Base-by-base conservation (phyloP, 108 stramenopile species). In the Fragilaria crotonensis region DNA sequence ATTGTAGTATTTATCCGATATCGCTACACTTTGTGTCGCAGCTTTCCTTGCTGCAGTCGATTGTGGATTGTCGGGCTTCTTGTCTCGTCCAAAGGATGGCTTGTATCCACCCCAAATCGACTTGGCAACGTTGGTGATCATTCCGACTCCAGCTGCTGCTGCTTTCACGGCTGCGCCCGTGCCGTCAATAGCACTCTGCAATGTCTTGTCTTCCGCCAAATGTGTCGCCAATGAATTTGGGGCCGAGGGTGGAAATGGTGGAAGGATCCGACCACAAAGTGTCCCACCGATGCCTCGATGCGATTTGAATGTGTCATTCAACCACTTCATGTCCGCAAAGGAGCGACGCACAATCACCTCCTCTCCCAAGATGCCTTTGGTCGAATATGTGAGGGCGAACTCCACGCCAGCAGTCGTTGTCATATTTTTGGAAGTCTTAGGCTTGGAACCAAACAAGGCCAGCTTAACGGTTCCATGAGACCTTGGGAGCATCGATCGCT, bases 261-360 rank as follows among this genome's bases (percentile, higher is more conserved):
- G 90, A 4, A 92, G 47, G 48, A 92, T 88, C 54, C 90, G 60
- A 22, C 90, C 90, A 64, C 90, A 92, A 17, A 92, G 62, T 33
- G 84, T 83, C 5, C 90, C 90, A 2, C 90, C 90, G 1, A 85
- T 76, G 19, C 65, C 67, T 57, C 82, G 84, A 53, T 92, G 90
- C 25, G 74, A 76, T 28, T 45, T 67, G 25, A 92, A 74, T 19
- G 85, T 86, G 30, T 81, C 80, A 60, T 92, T 66, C 21, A 92
- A 80, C 90, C 90, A 92, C 57, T 77, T 68, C 62, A 92, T 70
- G 68, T 92, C 90, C 5, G 72, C 59, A 71, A 79, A 82, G 11
- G 83, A 80, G n/a, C 90, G 76, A 41, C 85, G 75, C 4, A 86
- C 87, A n/a, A 81, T 72, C 5, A 62, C 64, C 27, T 46, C 30